Base-by-base conservation (phyloP, 768 basidiomycete genomes). In the Boletus eberwhitei region DNA sequence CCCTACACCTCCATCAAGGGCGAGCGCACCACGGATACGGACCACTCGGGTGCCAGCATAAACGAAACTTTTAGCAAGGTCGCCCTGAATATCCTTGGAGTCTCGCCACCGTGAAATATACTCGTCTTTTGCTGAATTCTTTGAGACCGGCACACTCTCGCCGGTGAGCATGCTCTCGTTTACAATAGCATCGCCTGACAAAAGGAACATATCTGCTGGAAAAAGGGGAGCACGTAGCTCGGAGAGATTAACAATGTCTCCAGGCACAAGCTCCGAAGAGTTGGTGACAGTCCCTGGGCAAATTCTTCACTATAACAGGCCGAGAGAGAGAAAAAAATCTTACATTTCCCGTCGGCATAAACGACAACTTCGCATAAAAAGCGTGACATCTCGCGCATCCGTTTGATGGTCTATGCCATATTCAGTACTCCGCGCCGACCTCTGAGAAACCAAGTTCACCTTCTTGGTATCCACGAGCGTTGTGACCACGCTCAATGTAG, bases 101-200 rank as follows among this genome's bases (percentile, higher is more conserved):
- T 86, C 82, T 61, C 72, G 80, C 91, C 90, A 94, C 59, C 74
- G 79, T 40, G 72, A 68, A 39, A 98, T 77, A 49, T 86, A 87
- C 26, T 86, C 86, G 60, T 93, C 88, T 64, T 86, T 93, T 54
- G 87, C 80, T 0, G 95, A 88, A 19, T 82, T 72, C 69, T 99
- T 99, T 68, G 90, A 90, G 48, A 99, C 93, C 2, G 97, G 97
- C 0, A 99, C 92, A 59, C 94, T 97, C 73, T 99, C 97, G 13
- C 97, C 97, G 0, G 97, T 98, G 22, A 99, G 82, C 97, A 99
- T 98, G 58, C 93, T 96, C 74, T 99, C 97, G 69, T 98, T 98
- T 48, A 98, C 88, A 54, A 99, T 96, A 2, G 94, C 93, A 69
- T 99, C 97, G 1, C 97, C 97, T 2, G 93, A 91, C 29, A 99